These are phyloP conservation scores for Cutaneotrichosporon mucoides DNA, from an alignment of 1,284 basidiomycete genomes.

Conservation along the genomic window DNA sequence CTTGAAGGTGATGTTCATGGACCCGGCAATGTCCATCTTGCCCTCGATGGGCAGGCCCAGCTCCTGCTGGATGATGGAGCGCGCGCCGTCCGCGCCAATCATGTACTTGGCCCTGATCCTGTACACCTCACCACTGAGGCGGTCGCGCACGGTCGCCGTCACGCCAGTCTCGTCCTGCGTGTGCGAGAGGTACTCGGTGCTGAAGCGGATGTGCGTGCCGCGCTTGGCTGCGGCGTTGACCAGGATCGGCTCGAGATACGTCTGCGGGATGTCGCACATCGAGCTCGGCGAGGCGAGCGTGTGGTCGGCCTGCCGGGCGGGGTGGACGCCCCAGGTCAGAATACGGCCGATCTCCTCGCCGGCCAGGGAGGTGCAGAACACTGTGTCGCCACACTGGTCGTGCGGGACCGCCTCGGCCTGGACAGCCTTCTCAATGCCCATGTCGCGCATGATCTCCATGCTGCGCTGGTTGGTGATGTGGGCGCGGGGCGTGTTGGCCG, in stretches of 20 bases:
- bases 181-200: conserved; percentile 19
- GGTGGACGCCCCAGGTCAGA: conserved; percentile 17
- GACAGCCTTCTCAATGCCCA: conserved; percentile 15
- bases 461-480: conserved; percentile 21
- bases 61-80: conserved; percentile 13
- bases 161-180: conserved; percentile 13
- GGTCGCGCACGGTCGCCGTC: conserved; percentile 14
- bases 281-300: conserved; percentile 11
- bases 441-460: conserved; percentile 20
- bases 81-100: conserved; percentile 17
- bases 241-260: conserved; percentile 20
- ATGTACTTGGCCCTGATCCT: conserved; percentile 17
- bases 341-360: conserved; percentile 20
- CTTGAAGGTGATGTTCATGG: conserved; percentile 22
- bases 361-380: conserved; percentile 15
- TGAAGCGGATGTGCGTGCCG: conserved; percentile 17
- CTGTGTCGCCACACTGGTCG: conserved; percentile 17
- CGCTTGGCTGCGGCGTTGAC: conserved; percentile 10
- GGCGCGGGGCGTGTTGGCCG: conserved; percentile 19
- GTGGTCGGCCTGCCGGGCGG: conserved; percentile 15
- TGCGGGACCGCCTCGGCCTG: conserved; percentile 17
- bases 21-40: conserved; percentile 18
- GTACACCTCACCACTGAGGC: conserved; percentile 13
- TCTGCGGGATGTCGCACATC: conserved; percentile 21
- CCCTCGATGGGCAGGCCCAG: conserved; percentile 13